Base-by-base conservation (phyloP, 805 yeast species). In the Lipomyces starkeyi region DNA sequence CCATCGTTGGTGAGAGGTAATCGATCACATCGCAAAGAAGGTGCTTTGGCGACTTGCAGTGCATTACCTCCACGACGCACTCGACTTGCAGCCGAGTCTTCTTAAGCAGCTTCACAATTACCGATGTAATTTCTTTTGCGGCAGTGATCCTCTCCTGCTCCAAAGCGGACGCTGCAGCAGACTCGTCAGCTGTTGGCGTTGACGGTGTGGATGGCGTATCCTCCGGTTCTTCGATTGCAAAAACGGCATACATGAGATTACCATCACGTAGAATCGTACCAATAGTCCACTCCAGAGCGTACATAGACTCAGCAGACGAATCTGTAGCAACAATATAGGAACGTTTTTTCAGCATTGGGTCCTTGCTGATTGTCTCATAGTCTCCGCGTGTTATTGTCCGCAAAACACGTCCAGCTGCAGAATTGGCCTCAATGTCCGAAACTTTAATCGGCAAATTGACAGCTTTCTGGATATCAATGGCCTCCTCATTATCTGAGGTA, bases 261-360 rank as follows among this genome's bases (percentile, higher is more conserved):
- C 95, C 95, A 74, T 91, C 93, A 27, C 88, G 89, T 59, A 93
- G 82, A 0, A 92, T 89, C 0, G 97, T 86, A 1, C 98, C 98
- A 73, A 93, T 83, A 56, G 93, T 86, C 90, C 97, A 93, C 74
- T 91, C 95, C 27, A 93, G 81, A 0, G 97, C 95, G 77, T 90
- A 90, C 52, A 84, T 83, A 1, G 97, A 88, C 76, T 92, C 97
- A 0, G 91, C 90, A 2, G 94, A 87, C 70, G 90, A 84, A 76
- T 93, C 97, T 81, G 90, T 85, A 74, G 95, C 91, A 25, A 92
- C 84, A 59, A 93, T 79, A 77, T 88, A 91, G 75, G 91, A 85
- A 73, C 87, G 86, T n/a, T 83, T 66, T 37, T 74, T 71, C 20
- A 69, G 61, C 17, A 49, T 53, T 8, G 69, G 64, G 14, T 72